phyloP scores from a whole-genome alignment of 306 rosid genomes.

The Acacia melanoxylon region DNA sequence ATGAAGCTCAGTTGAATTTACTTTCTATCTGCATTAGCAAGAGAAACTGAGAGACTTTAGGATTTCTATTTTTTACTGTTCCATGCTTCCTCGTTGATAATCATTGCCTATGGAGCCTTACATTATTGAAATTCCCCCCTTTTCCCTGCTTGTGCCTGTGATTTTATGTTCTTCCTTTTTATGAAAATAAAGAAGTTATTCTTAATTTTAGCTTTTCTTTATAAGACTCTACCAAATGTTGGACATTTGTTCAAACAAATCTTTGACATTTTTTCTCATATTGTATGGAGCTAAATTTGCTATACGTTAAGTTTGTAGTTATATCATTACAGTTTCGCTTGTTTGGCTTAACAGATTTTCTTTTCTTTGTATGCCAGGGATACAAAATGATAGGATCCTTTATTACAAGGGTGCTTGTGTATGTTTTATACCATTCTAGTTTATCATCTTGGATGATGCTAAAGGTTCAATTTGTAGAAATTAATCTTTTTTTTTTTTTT shows the following conservation, averaged over 20 bases:
- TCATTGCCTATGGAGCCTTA: neutral
- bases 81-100: neutral
- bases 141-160: neutral
- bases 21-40: neutral
- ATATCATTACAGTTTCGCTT: conserved; percentile 10
- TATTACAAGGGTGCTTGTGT: conserved; percentile 90
- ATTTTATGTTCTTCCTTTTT: neutral
- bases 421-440: conserved; percentile 35
- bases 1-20: neutral
- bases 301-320: neutral
- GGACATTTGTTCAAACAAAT: neutral
- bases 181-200: neutral
- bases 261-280: neutral
- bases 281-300: conserved; percentile 1
- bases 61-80: neutral
- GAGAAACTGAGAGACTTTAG: neutral
- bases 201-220: neutral
- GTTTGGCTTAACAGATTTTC: conserved; percentile 31
- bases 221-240: neutral
- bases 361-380: conserved; percentile 49
- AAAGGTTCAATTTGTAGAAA: neutral
- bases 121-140: neutral
- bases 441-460: conserved; percentile 12
- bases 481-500: neutral
- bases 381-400: conserved; percentile 89